Evolutionary conservation across 176 grass and related monocot species (phyloP).

Genomic region (Panicum miliaceum): DNA sequence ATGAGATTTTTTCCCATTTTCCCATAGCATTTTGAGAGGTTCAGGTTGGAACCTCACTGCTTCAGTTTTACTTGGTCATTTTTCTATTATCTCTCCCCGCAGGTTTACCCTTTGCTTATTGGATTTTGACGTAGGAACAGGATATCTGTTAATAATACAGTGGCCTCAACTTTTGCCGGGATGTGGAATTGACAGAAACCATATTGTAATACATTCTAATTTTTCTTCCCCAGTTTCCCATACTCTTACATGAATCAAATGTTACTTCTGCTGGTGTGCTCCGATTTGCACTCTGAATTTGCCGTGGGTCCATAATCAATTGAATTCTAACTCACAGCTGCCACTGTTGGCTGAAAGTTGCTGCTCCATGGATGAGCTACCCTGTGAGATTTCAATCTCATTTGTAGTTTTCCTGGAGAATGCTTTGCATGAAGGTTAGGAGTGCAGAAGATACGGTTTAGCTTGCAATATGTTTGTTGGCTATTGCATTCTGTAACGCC

Average conservation of each 20-base stretch:
- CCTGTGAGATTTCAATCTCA: not conserved
- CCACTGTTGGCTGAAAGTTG: not conserved
- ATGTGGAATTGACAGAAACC: not conserved
- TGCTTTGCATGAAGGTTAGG: not conserved
- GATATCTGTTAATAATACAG: constrained; percentile 25
- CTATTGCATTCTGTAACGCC: not conserved
- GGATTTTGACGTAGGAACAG: not conserved
- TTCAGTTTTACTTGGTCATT: constrained; percentile 4
- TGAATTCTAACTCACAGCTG: not conserved
- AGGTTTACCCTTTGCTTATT: not conserved
- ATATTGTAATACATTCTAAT: not conserved
- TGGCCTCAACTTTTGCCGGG: constrained; percentile 13
- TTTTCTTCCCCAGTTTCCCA: not conserved
- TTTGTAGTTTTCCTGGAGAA: not conserved
- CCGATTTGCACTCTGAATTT: not conserved
- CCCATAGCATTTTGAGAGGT: not conserved
- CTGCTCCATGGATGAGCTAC: not conserved
- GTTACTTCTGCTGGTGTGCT: not conserved
- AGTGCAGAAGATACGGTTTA: not conserved
- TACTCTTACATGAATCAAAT: not conserved
- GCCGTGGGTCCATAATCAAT: not conserved
- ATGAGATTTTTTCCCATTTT: constrained; percentile 11
- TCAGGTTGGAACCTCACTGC: not conserved
- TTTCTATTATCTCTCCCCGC: not conserved
- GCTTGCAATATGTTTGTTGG: not conserved